Conservation (phyloP, 495 filamentous ascomycete species). For the Xylaria acuta region DNA sequence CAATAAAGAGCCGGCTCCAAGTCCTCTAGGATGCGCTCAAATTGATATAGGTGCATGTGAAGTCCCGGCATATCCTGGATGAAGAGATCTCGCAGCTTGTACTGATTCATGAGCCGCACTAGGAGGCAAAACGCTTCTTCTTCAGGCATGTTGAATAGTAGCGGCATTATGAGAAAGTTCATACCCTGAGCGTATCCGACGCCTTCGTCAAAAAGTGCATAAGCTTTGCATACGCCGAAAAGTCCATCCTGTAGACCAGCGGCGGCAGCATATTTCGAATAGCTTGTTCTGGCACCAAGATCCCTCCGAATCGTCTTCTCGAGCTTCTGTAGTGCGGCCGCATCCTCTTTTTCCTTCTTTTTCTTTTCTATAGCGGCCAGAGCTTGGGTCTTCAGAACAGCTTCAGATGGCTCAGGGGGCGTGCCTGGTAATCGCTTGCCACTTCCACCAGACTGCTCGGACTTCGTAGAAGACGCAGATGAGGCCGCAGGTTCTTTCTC, state of each 20-base stretch:
- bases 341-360: constrained; percentile 78
- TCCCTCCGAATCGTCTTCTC: constrained; percentile 92
- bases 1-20: constrained; percentile 93
- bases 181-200: constrained; percentile 99
- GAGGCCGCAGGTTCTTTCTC: constrained; percentile 73
- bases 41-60: constrained; percentile 91
- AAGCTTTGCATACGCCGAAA: constrained; percentile 96
- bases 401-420: constrained; percentile 70
- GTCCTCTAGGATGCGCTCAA: constrained; percentile 93
- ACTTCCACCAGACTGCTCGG: constrained; percentile 73
- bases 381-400: constrained; percentile 68
- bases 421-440: constrained; percentile 64
- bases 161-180: constrained; percentile 98
- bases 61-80: constrained; percentile 95
- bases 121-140: constrained; percentile 95
- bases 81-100: constrained; percentile 91
- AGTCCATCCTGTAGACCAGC: constrained; percentile 92
- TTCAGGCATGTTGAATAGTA: constrained; percentile 98
- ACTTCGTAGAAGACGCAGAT: constrained; percentile 83
- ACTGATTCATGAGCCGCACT: constrained; percentile 95
- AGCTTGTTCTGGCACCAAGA: constrained; percentile 91
- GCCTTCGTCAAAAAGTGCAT: constrained; percentile 90
- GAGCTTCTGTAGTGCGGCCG: constrained; percentile 73
- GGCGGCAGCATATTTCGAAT: constrained; percentile 88
- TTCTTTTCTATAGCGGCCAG: constrained; percentile 68